Base-by-base conservation (phyloP, 2,329 filamentous ascomycete genomes). In the Talaromyces sp. region DNA sequence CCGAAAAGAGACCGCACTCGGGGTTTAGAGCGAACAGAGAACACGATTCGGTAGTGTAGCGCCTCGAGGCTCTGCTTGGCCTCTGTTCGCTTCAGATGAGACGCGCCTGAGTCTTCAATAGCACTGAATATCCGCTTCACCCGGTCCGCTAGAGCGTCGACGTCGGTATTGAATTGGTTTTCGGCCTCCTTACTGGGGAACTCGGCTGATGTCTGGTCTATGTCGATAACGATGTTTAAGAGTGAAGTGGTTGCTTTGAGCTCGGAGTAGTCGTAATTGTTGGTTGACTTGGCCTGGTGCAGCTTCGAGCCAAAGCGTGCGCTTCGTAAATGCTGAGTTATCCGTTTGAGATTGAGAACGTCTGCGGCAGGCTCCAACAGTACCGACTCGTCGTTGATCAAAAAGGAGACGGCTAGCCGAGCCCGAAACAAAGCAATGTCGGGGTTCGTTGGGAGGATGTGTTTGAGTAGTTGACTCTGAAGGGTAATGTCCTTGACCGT, bases 11-110 rank as follows among this genome's bases (percentile, higher is more conserved):
- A 82, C 62, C 79, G 80, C 10, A 79, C 80, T 56, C 78, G 82
- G 53, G 79, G 81, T 66, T 83, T 84, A 10, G 89, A 90, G 56
- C 92, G 83, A 55, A 94, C 87, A 2, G 85, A 83, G 71, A 89
- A 87, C 54, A 87, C 77, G 14, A 97, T 79, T 60, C 93, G 85
- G 68, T 90, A 87, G 62, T 88, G 83, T n/a, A 96, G 78, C 61
- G 87, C 83, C 68, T 96, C 89, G 44, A 96, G 81, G 10, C 83
- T 82, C 59, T 87, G 87, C 75, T 96, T 96, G 12, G 90, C 87
- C 69, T 96, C 87, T 33, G 90, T 89, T 33, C 90, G 84, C 16
- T 84, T 83, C 62, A 95, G 81, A 68, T 89, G 86, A 27, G 86
- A 86, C 52, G 91, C 89, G 47, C 90, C 91, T 1, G 87, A 83